Base-by-base conservation (phyloP, 2,329 filamentous ascomycete genomes). In the Claviceps fusiformis region DNA sequence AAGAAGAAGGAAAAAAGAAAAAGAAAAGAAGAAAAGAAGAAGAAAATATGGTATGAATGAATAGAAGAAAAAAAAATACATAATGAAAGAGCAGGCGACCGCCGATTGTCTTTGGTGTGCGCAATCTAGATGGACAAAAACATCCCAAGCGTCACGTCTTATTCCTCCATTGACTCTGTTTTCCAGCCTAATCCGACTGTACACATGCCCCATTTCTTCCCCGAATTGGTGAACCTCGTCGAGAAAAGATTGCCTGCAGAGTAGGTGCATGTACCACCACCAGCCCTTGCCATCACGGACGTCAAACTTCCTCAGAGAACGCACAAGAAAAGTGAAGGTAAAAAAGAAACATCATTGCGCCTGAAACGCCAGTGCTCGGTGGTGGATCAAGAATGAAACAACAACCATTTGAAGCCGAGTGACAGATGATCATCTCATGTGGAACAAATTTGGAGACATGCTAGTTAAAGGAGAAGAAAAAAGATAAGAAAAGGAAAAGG, bases 351-450 rank as follows among this genome's bases (percentile, higher is more conserved):
- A 3, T 13, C 3, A 5, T 5, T 10, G 41, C 29, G 33, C 48
- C 48, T 15, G 24, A 53, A 67, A 67, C 66, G 62, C 66, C 65
- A 55, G 60, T 67, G 66, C 66, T 68, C 59, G 59, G 59, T 66
- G 45, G 49, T 57, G 47, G 53, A 53, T 55, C 55, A 44, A 45
- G 17, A 53, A 48, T 35, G 17, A 47, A 52, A 53, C 5, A 45
- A 37, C 2, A 24, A 55, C 50, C 54, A 29, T 50, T 52, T 27
- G 15, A 35, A 44, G 24, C n/a, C 53, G 27, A 50, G 53, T 29
- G 29, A 50, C 27, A 54, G 13, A 24, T 51, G 50, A 19, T 17
- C 15, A 41, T 51, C 24, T 51, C 35, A 43, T 31, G 15, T 27
- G 48, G 7, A 33, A 35, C 27, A 44, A 51, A 17, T 19, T 15